A percentile compares a stretch with the other conserved stretches of the same genome.
Conservation (phyloP, 106 monocot species). For the Dactylorhiza incarnata region DNA sequence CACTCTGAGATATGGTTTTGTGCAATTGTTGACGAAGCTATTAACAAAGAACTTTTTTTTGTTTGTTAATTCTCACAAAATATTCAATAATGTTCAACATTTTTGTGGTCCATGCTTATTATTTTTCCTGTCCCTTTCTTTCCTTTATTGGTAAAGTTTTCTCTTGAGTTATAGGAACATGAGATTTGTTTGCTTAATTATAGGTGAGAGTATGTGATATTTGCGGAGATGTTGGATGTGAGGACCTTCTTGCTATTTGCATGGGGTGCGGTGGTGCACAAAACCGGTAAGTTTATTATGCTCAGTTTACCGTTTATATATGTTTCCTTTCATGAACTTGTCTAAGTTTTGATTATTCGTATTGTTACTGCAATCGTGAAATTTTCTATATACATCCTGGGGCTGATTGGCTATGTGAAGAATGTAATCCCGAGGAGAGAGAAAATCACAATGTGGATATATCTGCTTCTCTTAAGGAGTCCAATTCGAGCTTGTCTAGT, state of each 20-base stretch:
- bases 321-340: too few relatives aligned
- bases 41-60: background rate
- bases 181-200: background rate
- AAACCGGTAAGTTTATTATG: too few relatives aligned
- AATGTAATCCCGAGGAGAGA: too few relatives aligned
- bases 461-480: too few relatives aligned
- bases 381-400: too few relatives aligned
- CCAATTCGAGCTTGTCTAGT: too few relatives aligned
- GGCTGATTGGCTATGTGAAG: too few relatives aligned
- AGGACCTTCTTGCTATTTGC: slow-evolving; percentile 69
- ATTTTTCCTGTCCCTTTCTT: background rate
- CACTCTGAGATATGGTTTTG: background rate
- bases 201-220: slow-evolving; percentile 93
- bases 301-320: too few relatives aligned
- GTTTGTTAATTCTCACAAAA: background rate
- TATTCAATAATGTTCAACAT: background rate
- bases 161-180: background rate
- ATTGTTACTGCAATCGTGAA: too few relatives aligned
- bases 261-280: slow-evolving; percentile 73
- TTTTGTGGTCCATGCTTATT: background rate
- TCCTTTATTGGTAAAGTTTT: background rate
- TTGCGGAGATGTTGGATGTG: slow-evolving; percentile 80
- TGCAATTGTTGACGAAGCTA: background rate
- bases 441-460: too few relatives aligned
- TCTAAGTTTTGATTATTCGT: too few relatives aligned